Evolutionary conservation across 2,329 filamentous ascomycete genomes (phyloP).

Genomic region (Colletotrichum sp.): DNA sequence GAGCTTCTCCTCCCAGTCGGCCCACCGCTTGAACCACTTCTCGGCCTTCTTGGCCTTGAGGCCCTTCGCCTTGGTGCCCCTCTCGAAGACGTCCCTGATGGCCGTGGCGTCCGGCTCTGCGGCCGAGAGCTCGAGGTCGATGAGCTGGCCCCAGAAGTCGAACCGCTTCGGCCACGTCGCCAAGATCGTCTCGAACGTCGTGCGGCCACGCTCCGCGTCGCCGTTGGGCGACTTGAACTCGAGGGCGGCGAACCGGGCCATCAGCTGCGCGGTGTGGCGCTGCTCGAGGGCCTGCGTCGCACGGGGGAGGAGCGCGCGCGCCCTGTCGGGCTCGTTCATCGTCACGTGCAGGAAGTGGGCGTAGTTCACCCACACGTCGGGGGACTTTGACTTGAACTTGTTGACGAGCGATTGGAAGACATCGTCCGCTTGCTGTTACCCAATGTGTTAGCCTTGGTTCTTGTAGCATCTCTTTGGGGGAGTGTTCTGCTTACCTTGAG

Average conservation of each 20-base stretch:
- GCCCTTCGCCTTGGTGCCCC: conserved; percentile 70
- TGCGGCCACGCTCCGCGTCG: conserved; percentile 88
- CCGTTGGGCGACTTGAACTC: conserved; percentile 87
- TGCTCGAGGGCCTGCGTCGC: conserved; percentile 82
- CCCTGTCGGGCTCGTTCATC: conserved; percentile 71
- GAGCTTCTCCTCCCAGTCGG: conserved; percentile 77
- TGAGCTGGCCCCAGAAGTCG: conserved; percentile 90
- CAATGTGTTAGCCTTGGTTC: not conserved
- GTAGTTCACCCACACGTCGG: conserved; percentile 91
- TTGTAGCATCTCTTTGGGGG: not conserved
- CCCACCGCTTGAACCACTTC: conserved; percentile 92
- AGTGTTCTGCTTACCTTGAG: conserved; percentile 65
- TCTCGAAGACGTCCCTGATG: conserved; percentile 81
- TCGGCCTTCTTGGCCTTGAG: conserved; percentile 84
- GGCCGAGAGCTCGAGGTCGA: conserved; percentile 80
- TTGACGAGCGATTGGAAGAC: conserved; percentile 88
- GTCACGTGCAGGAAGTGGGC: conserved; percentile 89
- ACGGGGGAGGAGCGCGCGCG: conserved; percentile 78
- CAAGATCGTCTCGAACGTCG: conserved; percentile 89
- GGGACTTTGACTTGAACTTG: conserved; percentile 83
- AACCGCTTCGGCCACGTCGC: conserved; percentile 86
- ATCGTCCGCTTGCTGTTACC: conserved; percentile 77
- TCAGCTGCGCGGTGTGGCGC: conserved; percentile 69
- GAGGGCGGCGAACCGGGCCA: conserved; percentile 87
- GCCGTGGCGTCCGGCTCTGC: conserved; percentile 59